Percentiles rank a stretch among this genome's conserved stretches.
Evolutionary conservation across 2,329 filamentous ascomycete genomes (phyloP).

Genomic region (Chaetomium sp.): DNA sequence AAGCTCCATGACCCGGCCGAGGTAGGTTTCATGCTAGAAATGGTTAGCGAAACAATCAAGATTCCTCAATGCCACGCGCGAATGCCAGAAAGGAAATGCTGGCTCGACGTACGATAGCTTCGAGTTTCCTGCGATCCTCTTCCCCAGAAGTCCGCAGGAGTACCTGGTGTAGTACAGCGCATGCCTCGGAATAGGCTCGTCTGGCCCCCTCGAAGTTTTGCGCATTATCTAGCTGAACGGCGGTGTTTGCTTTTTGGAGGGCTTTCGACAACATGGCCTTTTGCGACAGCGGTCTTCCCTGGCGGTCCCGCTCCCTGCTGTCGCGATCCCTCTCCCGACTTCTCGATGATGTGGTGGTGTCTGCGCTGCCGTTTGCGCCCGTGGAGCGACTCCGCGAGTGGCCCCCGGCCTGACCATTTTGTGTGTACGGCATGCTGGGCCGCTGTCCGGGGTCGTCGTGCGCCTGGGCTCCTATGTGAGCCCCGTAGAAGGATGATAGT

Average conservation of each 20-base stretch:
- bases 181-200: conserved; percentile 86
- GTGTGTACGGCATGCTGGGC: conserved; percentile 31
- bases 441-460: conserved; percentile 15
- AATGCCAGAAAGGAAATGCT: not conserved
- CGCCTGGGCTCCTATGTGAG: conserved; percentile 17
- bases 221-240: conserved; percentile 91
- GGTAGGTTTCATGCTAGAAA: conserved; percentile 75
- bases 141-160: conserved; percentile 76
- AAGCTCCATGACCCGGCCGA: conserved; percentile 80
- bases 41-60: not conserved
- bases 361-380: conserved; percentile 38
- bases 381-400: conserved; percentile 44
- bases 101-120: conserved; percentile 71
- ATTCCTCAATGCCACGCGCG: conserved; percentile 10
- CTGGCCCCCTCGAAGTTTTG: conserved; percentile 90
- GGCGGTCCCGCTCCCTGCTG: conserved; percentile 8
- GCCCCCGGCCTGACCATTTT: conserved; percentile 29
- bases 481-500: conserved; percentile 10
- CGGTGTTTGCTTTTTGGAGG: conserved; percentile 89
- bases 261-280: conserved; percentile 97
- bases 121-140: conserved; percentile 83
- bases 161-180: conserved; percentile 78
- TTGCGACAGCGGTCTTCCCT: conserved; percentile 57
- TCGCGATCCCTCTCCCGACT: conserved; percentile 20
- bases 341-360: conserved; percentile 34